Evolutionary conservation across 768 basidiomycete genomes (phyloP).

Genomic region (Leccinellum luteum): DNA sequence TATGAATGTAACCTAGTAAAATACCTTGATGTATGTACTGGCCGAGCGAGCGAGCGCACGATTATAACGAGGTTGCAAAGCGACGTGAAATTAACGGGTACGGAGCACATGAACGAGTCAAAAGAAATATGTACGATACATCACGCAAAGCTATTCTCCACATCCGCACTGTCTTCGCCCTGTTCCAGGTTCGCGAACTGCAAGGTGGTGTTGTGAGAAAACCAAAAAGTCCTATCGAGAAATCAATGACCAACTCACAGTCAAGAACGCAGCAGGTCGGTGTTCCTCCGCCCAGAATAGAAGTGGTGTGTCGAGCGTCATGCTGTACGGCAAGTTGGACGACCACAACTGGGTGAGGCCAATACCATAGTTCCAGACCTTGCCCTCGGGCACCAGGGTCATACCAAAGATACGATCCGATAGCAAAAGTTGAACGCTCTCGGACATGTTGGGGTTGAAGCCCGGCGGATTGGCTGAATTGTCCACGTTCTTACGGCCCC

Average conservation of each 20-base stretch:
- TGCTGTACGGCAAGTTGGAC: constrained; percentile 72
- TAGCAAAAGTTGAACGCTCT: constrained; percentile 87
- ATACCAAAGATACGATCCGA: constrained; percentile 96
- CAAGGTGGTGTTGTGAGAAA: not conserved
- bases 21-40: not conserved
- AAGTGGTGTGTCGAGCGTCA: constrained; percentile 89
- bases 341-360: constrained; percentile 92
- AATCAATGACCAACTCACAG: constrained; percentile 47
- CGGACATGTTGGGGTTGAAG: constrained; percentile 99
- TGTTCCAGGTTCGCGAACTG: constrained; percentile 89
- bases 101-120: constrained; percentile 4
- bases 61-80: not conserved
- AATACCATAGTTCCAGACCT: constrained; percentile 96
- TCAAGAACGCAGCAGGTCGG: constrained; percentile 90
- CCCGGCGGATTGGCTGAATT: constrained; percentile 83
- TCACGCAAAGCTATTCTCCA: constrained; percentile 92
- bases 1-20: not conserved
- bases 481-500: constrained; percentile 93
- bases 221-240: not conserved
- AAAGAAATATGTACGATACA: constrained; percentile 13
- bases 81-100: constrained; percentile 14
- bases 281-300: constrained; percentile 97
- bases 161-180: constrained; percentile 91
- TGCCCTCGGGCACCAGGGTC: constrained; percentile 91
- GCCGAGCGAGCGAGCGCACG: not conserved